Evolutionary conservation across 2,329 filamentous ascomycete genomes (phyloP), one percentile per base, ranked within the genome.

Genomic region (Lasiodiplodia citricola): DNA sequence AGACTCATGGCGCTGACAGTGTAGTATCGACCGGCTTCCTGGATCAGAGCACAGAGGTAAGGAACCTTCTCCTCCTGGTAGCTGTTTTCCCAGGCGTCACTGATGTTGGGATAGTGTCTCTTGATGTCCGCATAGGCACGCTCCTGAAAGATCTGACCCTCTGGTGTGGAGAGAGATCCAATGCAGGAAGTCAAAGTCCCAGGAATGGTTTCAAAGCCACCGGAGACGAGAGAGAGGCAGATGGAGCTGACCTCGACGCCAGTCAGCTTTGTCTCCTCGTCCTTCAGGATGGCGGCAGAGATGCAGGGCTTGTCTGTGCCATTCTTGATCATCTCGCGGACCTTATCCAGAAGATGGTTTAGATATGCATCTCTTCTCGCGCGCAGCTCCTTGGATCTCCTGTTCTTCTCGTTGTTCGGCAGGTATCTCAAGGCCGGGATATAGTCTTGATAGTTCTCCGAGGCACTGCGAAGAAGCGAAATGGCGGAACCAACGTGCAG

Each of bases 241-340:
- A 87, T 87, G 0, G 83, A 86, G 2, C 81, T 83, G 18, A 87
- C 84, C 72, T 87, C 85, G 1, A 86, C 84, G 0, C 83, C 84
- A 0, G 79, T 83, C 3, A 87, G 77, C 71, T 84, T 85, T 1
- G 84, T 85, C 71, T 87, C 85, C 70, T 85, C 75, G 68, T 87
- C 85, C 71, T 87, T 87, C 11, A 87, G 75, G 38, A 87, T 86
- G 0, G 84, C 84, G 0, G 84, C 84, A 0, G 82, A 83, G 70
- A 87, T 86, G 70, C 85, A 87, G 0, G 85, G 84, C 72, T 85
- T 86, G 69, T 87, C 85, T 0, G 81, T 85, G 7, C 84, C 84
- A 6, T 82, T 78, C 58, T 80, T 77, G 69, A 86, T 86, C 84
- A 85, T 86, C 16, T 79, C 81, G 14, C 83, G 78, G 5, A 87